Conservation (phyloP, 495 filamentous ascomycete genomes). For the Aspergillus incahuasiensis region DNA sequence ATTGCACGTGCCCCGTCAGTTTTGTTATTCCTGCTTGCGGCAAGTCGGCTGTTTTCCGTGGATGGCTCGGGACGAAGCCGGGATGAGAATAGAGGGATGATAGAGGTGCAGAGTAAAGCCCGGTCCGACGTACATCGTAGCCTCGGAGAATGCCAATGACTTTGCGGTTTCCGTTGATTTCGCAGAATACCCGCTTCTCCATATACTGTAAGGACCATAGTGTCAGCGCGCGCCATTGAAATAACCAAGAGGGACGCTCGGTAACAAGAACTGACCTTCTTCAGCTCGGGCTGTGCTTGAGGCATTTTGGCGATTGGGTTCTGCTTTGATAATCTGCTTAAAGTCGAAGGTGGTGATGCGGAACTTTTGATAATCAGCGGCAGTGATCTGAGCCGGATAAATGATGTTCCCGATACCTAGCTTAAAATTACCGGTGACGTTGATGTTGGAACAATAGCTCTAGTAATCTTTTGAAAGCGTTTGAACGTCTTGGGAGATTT, state of each 20-base stretch:
- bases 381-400: constrained; percentile 31
- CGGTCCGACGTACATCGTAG: constrained; percentile 71
- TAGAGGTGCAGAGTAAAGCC: not conserved
- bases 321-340: constrained; percentile 11
- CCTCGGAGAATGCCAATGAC: constrained; percentile 91
- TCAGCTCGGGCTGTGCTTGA: constrained; percentile 97
- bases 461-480: not conserved
- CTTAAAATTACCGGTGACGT: constrained; percentile 15
- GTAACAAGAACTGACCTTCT: constrained; percentile 63
- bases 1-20: not conserved
- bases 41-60: not conserved
- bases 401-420: constrained; percentile 32
- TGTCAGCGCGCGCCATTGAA: constrained; percentile 12
- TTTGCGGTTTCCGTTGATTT: constrained; percentile 95
- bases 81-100: not conserved
- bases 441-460: not conserved
- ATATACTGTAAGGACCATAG: constrained; percentile 69
- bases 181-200: constrained; percentile 97
- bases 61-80: not conserved
- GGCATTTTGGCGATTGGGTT: constrained; percentile 65
- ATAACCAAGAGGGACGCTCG: not conserved
- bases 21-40: not conserved
- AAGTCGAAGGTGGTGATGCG: constrained; percentile 15
- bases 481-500: not conserved
- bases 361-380: constrained; percentile 29